Evolutionary conservation across 2,329 filamentous ascomycete species (phyloP), one percentile per base, ranked within the genome.

Genomic region (Beauveria sp.): DNA sequence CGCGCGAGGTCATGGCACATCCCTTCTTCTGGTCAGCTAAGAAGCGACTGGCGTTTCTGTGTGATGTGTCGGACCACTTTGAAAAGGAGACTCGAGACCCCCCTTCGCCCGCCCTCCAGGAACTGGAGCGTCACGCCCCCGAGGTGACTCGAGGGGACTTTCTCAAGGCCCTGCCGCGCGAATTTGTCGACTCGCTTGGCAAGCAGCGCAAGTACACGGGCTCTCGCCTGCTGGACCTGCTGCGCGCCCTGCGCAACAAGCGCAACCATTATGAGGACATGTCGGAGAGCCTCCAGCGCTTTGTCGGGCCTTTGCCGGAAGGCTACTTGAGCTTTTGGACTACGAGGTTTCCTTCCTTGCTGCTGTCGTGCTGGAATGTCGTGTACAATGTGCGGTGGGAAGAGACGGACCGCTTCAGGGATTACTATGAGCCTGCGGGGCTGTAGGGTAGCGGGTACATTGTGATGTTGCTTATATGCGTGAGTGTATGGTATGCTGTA

Each of bases 181-280:
- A 88, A 38, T 98, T 98, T 72, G 88, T 96, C 64, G 91, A 96
- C 45, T 93, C 88, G 2, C 81, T 98, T 7, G 93, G 92, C 63
- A 96, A 96, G 76, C 93, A 98, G 76, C 85, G 93, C 70, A 97
- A 96, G 75, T 99, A 99, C 75, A 95, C 89, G 0, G 93, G 93
- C 0, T 83, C 85, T 1, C 84, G 86, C 52, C 83, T 99, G 71
- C 77, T 99, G 60, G 95, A 99, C 74, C 80, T 99, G 24, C 77
- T 99, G 22, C 84, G 95, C 1, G 95, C 93, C 1, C 78, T 99
- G 61, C 83, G 95, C 26, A 99, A 99, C 76, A 99, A 99, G 83
- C 90, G 90, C 69, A 96, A 98, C 66, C 95, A 99, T 72, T 99
- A 97, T 72, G 93, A 96, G 70, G 95, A 99, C 73, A 93, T 99